Evolutionary conservation across 1,284 basidiomycete species (phyloP), one percentile per base, ranked within the genome.

Genomic region (Trametes versicolor): DNA sequence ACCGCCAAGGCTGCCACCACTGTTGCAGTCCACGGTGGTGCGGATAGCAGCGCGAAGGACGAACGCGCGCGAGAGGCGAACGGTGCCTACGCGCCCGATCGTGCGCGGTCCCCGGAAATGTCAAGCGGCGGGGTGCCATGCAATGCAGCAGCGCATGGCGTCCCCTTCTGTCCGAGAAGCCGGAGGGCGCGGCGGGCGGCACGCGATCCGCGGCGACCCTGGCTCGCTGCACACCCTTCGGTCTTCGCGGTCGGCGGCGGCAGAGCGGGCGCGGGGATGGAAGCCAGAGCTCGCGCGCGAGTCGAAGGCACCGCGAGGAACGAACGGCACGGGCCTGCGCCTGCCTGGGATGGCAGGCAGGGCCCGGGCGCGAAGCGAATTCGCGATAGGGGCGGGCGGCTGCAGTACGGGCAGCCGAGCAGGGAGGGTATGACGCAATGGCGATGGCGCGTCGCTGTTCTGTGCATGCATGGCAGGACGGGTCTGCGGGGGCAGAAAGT

Each of bases 181-280:
- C 53, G 54, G 61, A 45, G 53, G 27, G 19, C 10, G 19, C 1
- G 23, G 36, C 52, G 43, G 43, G 36, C 59, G 52, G 48, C 53
- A 56, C 54, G 54, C 60, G 60, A 61, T 61, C 60, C 60, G 60
- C 60, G 60, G 60, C 48, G 58, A 43, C 58, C 50, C 39, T 53
- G 58, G 34, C 36, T 47, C 27, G 57, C 19, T 12, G 36, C 47
- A 58, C 36, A n/a, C 8, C n/a, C n/a, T 17, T 21, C 23, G 47
- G 32, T n/a, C n/a, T n/a, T n/a, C n/a, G n/a, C n/a, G n/a, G n/a
- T n/a, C 45, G 56, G 56, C 53, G 53, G 53, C 12, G 27, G 29
- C 19, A 62, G 36, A 50, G 60, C 60, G 60, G 61, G 47, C 21
- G 19, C 19, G 34, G 45, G 60, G 47, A 61, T 43, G 45, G 60